phyloP scores from a whole-genome alignment of 176 grass and related monocot genomes.

The bread wheat (Triticum aestivum) region IWGSC_CS_RefSeq_v2.1 NC_057813.1:334134965-334135464 shows the following conservation, averaged over 20 bases:
- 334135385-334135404: slow-evolving; percentile 80
- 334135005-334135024: slow-evolving; percentile 81
- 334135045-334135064: slow-evolving; percentile 92
- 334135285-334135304: slow-evolving; percentile 81
- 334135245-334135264: slow-evolving; percentile 91
- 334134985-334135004: slow-evolving; percentile 85
- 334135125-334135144: slow-evolving; percentile 93
- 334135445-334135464: slow-evolving; percentile 75
- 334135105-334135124: slow-evolving; percentile 60
- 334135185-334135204: slow-evolving; percentile 89
- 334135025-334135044: slow-evolving; percentile 96
- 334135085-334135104: slow-evolving; percentile 65
- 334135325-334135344: slow-evolving; percentile 74
- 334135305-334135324: slow-evolving; percentile 95
- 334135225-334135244: slow-evolving; percentile 93
- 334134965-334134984: slow-evolving; percentile 69
- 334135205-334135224: slow-evolving; percentile 90
- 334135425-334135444: slow-evolving; percentile 80
- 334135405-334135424: slow-evolving; percentile 77
- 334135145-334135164: slow-evolving; percentile 77
- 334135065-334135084: slow-evolving; percentile 89
- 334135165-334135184: slow-evolving; percentile 85
- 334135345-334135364: slow-evolving; percentile 81
- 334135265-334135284: slow-evolving; percentile 73
- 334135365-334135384: slow-evolving; percentile 74